Evolutionary conservation across 1,284 basidiomycete species (phyloP), one percentile per base, ranked within the genome.

Genomic region (Cutaneotrichosporon cutaneum): DNA sequence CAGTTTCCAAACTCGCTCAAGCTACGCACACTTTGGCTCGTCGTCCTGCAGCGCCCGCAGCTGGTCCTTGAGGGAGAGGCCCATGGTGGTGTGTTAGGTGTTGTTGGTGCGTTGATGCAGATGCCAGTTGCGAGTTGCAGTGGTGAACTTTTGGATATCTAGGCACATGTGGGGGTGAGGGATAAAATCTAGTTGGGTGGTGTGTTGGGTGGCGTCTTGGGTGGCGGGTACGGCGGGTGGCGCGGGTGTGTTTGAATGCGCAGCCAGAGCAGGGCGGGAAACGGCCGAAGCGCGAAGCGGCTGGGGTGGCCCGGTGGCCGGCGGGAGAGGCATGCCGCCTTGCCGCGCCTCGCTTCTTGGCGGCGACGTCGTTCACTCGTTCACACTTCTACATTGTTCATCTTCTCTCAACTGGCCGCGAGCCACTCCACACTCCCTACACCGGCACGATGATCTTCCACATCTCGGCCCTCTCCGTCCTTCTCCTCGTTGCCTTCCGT

Each of bases 21-120:
- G 18, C 27, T 32, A 53, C 60, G 10, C 21, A 65, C 64, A 27
- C 58, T 58, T 62, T 10, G 64, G 61, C 8, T 35, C 61, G 51
- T 87, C 82, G 59, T 89, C 84, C 56, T 89, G 84, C 50, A 94
- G 85, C 73, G 88, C 83, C 47, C 88, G 88, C 57, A 94, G 86
- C 74, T 94, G 91, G 74, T 93, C 85, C 4, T 88, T 88, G 39
- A 94, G 84, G 3, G 89, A 77, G 21, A 74, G 66, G 0, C 36
- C 54, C 62, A 64, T 64, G 50, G 24, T 52, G 45, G 33, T 14
- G 47, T 10, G 24, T 18, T 27, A 18, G 35, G 39, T 16, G 33
- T 42, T 16, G 11, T 4, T 53, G 42, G 27, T 26, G n/a, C n/a
- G 42, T 26, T 21, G 51, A 54, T 21, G n/a, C 24, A 3, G 42